These are phyloP conservation scores for Suhomyces sp. DNA, from an alignment of 805 yeast species.

Conservation along the genomic window DNA sequence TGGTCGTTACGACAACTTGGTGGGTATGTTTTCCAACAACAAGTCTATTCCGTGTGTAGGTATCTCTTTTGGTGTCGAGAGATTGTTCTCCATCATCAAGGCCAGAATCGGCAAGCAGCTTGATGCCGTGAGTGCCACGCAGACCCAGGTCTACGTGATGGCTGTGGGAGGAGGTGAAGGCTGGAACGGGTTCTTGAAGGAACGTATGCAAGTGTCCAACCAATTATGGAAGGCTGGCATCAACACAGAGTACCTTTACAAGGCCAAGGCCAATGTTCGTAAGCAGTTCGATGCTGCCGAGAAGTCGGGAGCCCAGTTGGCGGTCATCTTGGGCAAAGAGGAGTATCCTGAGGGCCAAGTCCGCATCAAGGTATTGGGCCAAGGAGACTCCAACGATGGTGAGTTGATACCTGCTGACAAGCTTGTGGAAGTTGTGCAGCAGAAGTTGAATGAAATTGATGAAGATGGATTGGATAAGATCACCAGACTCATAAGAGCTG, in stretches of 20 bases:
- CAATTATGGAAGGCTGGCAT: slow-evolving; percentile 84
- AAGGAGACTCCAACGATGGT: slow-evolving; percentile 83
- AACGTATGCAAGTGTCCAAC: slow-evolving; percentile 85
- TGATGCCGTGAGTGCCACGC: slow-evolving; percentile 70
- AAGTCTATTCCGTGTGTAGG: slow-evolving; percentile 97
- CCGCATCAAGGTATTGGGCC: slow-evolving; percentile 85
- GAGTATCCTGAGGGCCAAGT: slow-evolving; percentile 79
- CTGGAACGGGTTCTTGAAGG: slow-evolving; percentile 89
- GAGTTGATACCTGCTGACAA: slow-evolving; percentile 64
- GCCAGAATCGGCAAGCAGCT: slow-evolving; percentile 60
- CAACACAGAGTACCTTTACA: slow-evolving; percentile 88
- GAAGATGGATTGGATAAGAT: slow-evolving; percentile 61
- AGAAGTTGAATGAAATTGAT: slow-evolving; percentile 34
- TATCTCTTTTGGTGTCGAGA: slow-evolving; percentile 93
- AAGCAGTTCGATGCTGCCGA: slow-evolving; percentile 98
- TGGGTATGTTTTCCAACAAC: slow-evolving; percentile 93
- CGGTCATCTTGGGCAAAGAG: slow-evolving; percentile 93
- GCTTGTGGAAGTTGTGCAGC: slow-evolving; percentile 48
- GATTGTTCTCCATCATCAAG: slow-evolving; percentile 85
- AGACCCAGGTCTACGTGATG: slow-evolving; percentile 94
- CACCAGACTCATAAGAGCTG: slow-evolving; percentile 57
- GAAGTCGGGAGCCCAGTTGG: slow-evolving; percentile 83
- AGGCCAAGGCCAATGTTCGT: slow-evolving; percentile 89
- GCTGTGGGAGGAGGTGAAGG: slow-evolving; percentile 98
- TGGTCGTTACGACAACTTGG: slow-evolving; percentile 95